Conservation (phyloP, 148 eudicot genomes). For the Heliosperma pusillum region DNA sequence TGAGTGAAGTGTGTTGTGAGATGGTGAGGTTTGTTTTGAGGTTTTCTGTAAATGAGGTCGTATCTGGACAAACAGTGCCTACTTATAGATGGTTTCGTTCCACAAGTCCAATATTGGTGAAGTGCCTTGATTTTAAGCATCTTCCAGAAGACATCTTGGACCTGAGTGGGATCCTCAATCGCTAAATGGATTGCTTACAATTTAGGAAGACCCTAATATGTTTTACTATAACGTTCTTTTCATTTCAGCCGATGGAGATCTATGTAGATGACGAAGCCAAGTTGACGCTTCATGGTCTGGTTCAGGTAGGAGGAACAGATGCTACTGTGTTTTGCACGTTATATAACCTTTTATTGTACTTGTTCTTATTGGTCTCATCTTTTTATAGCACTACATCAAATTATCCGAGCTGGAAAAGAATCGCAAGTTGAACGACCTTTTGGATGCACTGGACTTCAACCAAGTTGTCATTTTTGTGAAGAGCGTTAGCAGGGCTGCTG, state of each 20-base stretch:
- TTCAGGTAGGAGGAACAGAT: constrained; percentile 54
- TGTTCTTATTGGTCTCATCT: not conserved
- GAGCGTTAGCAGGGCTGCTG: constrained; percentile 88
- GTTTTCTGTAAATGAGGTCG: not conserved
- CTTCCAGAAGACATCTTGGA: constrained; percentile 51
- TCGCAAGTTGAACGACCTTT: constrained; percentile 87
- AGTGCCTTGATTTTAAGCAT: constrained; percentile 21
- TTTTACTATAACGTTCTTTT: constrained; percentile 65
- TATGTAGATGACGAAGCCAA: constrained; percentile 99
- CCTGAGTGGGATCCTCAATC: constrained; percentile 49
- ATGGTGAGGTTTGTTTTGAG: not conserved
- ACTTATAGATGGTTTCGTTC: constrained; percentile 7
- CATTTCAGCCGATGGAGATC: constrained; percentile 98
- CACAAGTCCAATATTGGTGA: constrained; percentile 9
- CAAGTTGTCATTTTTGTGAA: constrained; percentile 97
- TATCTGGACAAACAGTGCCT: constrained; percentile 5
- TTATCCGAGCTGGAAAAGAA: constrained; percentile 85
- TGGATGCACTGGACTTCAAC: constrained; percentile 97
- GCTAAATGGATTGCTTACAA: constrained; percentile 64
- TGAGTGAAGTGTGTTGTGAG: constrained; percentile 1
- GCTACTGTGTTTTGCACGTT: not conserved
- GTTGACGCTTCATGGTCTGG: constrained; percentile 96
- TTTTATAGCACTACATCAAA: constrained; percentile 87
- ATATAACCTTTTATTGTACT: not conserved
- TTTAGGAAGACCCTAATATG: constrained; percentile 64